Evolutionary conservation across 257 asterid species (phyloP).

Genomic region (Nicotiana attenuata): DNA sequence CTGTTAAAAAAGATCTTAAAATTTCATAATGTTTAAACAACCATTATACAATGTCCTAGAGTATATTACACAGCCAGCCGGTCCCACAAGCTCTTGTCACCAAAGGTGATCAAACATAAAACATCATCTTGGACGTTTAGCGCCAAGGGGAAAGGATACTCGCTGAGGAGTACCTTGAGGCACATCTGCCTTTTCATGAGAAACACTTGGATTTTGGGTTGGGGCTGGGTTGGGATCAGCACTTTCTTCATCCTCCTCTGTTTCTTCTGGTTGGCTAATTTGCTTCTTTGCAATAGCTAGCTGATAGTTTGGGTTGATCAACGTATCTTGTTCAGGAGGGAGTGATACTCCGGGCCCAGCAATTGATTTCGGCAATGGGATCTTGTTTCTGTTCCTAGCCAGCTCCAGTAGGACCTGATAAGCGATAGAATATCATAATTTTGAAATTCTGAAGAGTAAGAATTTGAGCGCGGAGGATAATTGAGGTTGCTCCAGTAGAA

Average conservation of each 20-base stretch:
- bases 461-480: neutral
- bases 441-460: neutral
- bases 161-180: slow-evolving; percentile 65
- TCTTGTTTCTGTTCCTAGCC: slow-evolving; percentile 79
- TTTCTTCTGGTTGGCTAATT: slow-evolving; percentile 54
- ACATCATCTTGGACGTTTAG: slow-evolving; percentile 49
- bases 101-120: neutral
- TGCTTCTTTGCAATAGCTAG: slow-evolving; percentile 57
- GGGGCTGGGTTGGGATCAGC: slow-evolving; percentile 34
- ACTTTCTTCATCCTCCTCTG: slow-evolving; percentile 71
- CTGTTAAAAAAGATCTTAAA: neutral
- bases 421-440: neutral
- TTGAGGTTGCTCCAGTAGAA: neutral
- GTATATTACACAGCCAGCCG: neutral
- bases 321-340: slow-evolving; percentile 76
- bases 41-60: neutral
- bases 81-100: neutral
- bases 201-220: slow-evolving; percentile 15
- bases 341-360: slow-evolving; percentile 55
- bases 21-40: neutral
- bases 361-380: slow-evolving; percentile 62
- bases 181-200: slow-evolving; percentile 46
- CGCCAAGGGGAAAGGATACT: slow-evolving; percentile 67
- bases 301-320: slow-evolving; percentile 87
- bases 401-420: slow-evolving; percentile 71